Conservation (phyloP, 2,329 filamentous ascomycete species). For the Pseudogymnoascus sp. region DNA sequence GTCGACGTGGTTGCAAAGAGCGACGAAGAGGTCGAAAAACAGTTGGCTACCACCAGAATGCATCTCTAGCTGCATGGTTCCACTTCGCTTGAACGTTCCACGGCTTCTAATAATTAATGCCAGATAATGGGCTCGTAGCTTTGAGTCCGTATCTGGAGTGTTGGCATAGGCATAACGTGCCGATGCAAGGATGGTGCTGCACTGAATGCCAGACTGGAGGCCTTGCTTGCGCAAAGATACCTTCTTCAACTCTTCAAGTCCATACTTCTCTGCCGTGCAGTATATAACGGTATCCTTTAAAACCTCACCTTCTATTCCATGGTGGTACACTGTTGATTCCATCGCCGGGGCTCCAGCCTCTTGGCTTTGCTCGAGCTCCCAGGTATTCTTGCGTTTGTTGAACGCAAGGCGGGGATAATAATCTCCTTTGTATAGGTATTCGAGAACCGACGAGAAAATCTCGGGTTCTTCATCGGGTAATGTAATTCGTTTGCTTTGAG, state of each 20-base stretch:
- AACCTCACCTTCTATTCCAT: constrained; percentile 51
- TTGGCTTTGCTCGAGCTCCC: constrained; percentile 58
- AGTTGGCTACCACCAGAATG: constrained; percentile 70
- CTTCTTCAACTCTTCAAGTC: constrained; percentile 74
- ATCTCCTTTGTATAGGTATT: constrained; percentile 90
- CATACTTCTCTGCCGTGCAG: constrained; percentile 78
- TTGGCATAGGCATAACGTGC: constrained; percentile 86
- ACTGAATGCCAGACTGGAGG: constrained; percentile 71
- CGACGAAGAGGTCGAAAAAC: constrained; percentile 91
- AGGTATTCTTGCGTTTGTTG: constrained; percentile 71
- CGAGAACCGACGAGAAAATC: constrained; percentile 81
- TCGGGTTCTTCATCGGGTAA: constrained; percentile 82
- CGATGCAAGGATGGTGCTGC: constrained; percentile 74
- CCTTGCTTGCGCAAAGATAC: constrained; percentile 83
- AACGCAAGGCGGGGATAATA: constrained; percentile 78
- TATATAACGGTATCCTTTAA: constrained; percentile 88
- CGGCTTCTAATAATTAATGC: constrained; percentile 85
- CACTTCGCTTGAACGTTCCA: constrained; percentile 83
- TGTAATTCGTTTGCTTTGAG: constrained; percentile 59
- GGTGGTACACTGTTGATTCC: constrained; percentile 56
- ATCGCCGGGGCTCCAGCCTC: constrained; percentile 26
- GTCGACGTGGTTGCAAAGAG: constrained; percentile 83
- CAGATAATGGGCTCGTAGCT: constrained; percentile 81
- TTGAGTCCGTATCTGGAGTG: constrained; percentile 85
- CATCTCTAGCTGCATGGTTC: constrained; percentile 95